These are phyloP conservation scores for Sextonia rubra DNA, from an alignment of 164 flowering plant genomes.

Conservation along the genomic window DNA sequence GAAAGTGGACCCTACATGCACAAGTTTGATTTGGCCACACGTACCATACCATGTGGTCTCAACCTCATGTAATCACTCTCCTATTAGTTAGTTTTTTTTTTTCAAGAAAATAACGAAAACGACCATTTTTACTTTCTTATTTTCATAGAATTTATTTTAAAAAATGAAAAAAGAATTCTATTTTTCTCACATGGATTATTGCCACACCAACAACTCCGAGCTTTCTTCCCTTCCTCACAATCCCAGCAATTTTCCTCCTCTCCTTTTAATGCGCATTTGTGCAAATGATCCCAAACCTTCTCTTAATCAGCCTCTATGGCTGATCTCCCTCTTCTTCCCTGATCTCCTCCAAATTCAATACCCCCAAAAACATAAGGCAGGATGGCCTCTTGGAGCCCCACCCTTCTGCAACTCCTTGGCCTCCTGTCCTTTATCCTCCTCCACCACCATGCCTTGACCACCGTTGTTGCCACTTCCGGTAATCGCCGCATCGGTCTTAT, in stretches of 20 bases:
- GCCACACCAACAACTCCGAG: conserved; percentile 8
- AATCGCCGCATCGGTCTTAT: conserved; percentile 21
- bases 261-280: not conserved
- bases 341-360: not conserved
- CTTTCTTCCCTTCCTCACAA: conserved; percentile 27
- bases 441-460: not conserved
- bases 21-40: too few species aligned
- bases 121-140: too few species aligned
- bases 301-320: conserved; percentile 21
- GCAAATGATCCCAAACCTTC: conserved; percentile 12
- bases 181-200: too few species aligned
- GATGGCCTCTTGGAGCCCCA: conserved; percentile 50
- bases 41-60: too few species aligned
- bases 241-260: conserved; percentile 1
- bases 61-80: too few species aligned
- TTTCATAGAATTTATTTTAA: not conserved
- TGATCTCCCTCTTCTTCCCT: conserved; percentile 6
- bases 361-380: conserved; percentile 22
- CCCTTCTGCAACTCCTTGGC: conserved; percentile 28
- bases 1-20: too few species aligned
- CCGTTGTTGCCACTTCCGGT: conserved; percentile 5
- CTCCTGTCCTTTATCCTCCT: conserved; percentile 40
- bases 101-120: too few species aligned
- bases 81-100: too few species aligned
- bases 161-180: not conserved